phyloP scores from a whole-genome alignment of 1,284 basidiomycete genomes.

The Naganishia cerealis region DNA sequence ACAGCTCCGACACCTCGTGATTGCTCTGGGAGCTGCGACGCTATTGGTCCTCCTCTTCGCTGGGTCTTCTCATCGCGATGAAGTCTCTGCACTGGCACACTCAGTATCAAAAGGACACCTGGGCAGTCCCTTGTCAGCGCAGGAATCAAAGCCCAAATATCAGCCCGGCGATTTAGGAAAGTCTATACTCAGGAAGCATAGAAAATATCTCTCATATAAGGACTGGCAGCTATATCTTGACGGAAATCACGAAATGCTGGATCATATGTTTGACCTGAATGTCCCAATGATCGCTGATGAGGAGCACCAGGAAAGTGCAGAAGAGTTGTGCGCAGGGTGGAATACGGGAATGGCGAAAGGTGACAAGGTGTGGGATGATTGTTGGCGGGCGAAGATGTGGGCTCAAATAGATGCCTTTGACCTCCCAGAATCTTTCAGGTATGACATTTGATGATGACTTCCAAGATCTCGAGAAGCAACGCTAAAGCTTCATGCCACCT shows the following conservation, averaged over 20 bases:
- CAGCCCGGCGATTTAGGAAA: slow-evolving; percentile 7
- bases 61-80: background rate
- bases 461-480: too few relatives aligned
- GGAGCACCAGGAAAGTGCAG: background rate
- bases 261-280: slow-evolving; percentile 13
- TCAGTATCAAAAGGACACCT: slow-evolving; percentile 1
- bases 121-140: slow-evolving; percentile 3
- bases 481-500: background rate
- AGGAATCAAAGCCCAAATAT: background rate
- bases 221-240: slow-evolving; percentile 21
- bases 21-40: background rate
- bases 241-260: slow-evolving; percentile 11
- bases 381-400: slow-evolving; percentile 30
- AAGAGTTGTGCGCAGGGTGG: slow-evolving; percentile 6
- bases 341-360: background rate
- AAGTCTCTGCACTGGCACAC: slow-evolving; percentile 9
- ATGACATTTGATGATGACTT: background rate
- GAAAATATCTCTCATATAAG: slow-evolving; percentile 15
- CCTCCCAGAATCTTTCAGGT: slow-evolving; percentile 22
- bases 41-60: background rate
- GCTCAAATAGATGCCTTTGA: slow-evolving; percentile 22
- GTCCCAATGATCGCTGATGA: slow-evolving; percentile 7
- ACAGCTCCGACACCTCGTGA: background rate
- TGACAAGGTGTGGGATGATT: slow-evolving; percentile 13
- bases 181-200: slow-evolving; percentile 12